A percentile compares a stretch with the other conserved stretches of the same genome.
Conservation (phyloP, 129 eudicot species). For the Flaveria trinervia region DNA sequence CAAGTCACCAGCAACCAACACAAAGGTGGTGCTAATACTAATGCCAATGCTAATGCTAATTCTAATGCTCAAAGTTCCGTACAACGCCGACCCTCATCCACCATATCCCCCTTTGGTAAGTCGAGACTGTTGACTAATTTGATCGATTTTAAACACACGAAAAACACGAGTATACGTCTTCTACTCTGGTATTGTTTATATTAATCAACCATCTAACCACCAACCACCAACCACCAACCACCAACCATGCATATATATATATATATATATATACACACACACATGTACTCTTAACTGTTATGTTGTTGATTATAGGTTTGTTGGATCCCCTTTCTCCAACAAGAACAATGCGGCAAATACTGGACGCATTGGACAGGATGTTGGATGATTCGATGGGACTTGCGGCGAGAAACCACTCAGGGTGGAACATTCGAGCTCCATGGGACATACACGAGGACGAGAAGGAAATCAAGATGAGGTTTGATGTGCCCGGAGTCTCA, state of each 20-base stretch:
- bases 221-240: no score
- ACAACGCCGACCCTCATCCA: slow-evolving; percentile 31
- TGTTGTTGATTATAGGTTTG: slow-evolving; percentile 43
- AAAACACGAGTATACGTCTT: no score
- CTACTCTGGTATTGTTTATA: no score
- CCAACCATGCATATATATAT: no score
- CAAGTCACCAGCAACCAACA: slow-evolving; percentile 30
- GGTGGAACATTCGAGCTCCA: slow-evolving; percentile 51
- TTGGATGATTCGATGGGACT: slow-evolving; percentile 59
- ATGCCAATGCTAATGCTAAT: no score
- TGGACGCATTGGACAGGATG: slow-evolving; percentile 64
- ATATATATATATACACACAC: no score
- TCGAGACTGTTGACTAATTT: background rate
- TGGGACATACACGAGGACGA: slow-evolving; percentile 75
- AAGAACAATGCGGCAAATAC: slow-evolving; percentile 78
- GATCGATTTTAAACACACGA: no score
- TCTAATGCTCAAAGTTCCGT: background rate
- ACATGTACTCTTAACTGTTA: no score
- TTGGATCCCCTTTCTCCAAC: slow-evolving; percentile 70
- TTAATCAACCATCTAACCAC: no score
- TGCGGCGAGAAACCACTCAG: slow-evolving; percentile 36
- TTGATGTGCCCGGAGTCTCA: slow-evolving; percentile 79
- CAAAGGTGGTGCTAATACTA: slow-evolving; percentile 10
- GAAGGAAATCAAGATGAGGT: slow-evolving; percentile 68
- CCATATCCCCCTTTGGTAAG: slow-evolving; percentile 41